phyloP scores from a whole-genome alignment of 805 yeast genomes.

The Ogataea neopini region DNA sequence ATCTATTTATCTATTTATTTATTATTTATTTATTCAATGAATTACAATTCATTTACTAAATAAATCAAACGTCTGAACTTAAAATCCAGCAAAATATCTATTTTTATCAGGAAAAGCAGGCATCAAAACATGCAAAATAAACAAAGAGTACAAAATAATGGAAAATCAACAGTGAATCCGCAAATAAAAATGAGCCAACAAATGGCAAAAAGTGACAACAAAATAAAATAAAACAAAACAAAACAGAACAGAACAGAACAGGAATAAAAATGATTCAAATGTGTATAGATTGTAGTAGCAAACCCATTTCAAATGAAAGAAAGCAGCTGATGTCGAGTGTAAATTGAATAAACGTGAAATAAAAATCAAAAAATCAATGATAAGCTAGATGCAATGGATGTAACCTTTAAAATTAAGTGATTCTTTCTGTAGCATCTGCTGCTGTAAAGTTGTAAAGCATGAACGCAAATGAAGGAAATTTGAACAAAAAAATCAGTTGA shows the following conservation, averaged over 20 bases:
- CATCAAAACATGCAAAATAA: conserved; percentile 9
- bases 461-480: neutral
- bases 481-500: neutral
- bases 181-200: conserved; percentile 1
- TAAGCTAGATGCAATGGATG: conserved; percentile 9
- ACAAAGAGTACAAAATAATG: conserved; percentile 5
- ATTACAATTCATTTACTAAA: neutral
- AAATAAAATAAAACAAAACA: neutral
- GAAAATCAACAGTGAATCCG: conserved; percentile 5
- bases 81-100: neutral
- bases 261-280: conserved; percentile 1
- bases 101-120: conserved; percentile 2
- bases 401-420: conserved; percentile 4
- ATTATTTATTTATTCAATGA: conserved; percentile 6
- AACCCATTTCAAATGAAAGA: conserved; percentile 3
- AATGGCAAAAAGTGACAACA: neutral
- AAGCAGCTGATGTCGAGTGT: conserved; percentile 7
- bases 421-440: neutral
- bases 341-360: conserved; percentile 4
- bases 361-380: conserved; percentile 3
- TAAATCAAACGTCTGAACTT: neutral
- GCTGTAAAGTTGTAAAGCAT: neutral
- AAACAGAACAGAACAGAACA: conserved; percentile 7
- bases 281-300: conserved; percentile 5
- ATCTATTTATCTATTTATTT: conserved; percentile 11